These are phyloP conservation scores for Scheffersomyces stambukii DNA, from an alignment of 1,139 yeast genomes.

Conservation along the genomic window DNA sequence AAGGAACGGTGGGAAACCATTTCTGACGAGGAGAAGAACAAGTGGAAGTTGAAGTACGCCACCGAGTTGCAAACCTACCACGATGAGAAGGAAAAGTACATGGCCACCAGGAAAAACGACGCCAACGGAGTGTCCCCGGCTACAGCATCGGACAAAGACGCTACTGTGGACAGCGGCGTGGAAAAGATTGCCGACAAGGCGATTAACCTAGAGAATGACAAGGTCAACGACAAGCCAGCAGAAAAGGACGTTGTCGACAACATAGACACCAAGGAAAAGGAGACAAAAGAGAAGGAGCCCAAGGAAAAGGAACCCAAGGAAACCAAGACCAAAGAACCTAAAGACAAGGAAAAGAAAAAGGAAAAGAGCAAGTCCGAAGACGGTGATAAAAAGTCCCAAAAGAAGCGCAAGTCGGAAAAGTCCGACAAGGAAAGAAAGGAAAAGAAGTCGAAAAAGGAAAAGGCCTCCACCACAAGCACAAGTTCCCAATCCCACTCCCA, in stretches of 20 bases:
- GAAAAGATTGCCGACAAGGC: slow-evolving; percentile 1
- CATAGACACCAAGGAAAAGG: not conserved
- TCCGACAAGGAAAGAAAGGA: not conserved
- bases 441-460: not conserved
- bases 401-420: too few relatives aligned
- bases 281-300: slow-evolving; percentile 1
- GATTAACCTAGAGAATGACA: not conserved
- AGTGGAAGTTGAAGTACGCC: slow-evolving; percentile 73
- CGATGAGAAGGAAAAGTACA: slow-evolving; percentile 59
- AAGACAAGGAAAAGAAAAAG: slow-evolving; percentile 8
- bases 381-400: slow-evolving; percentile 17
- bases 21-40: slow-evolving; percentile 60
- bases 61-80: slow-evolving; percentile 63
- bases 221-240: not conserved
- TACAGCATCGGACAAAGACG: slow-evolving; percentile 4
- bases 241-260: not conserved
- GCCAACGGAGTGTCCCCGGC: slow-evolving; percentile 8
- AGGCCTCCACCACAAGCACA: too few relatives aligned
- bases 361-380: slow-evolving; percentile 15
- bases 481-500: too few relatives aligned
- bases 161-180: not conserved
- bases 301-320: slow-evolving; percentile 4
- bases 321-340: slow-evolving; percentile 1
- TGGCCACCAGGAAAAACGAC: too few relatives aligned
- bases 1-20: slow-evolving; percentile 75